Evolutionary conservation across 2,329 filamentous ascomycete genomes (phyloP).

Genomic region (Gnomoniopsis sp.): DNA sequence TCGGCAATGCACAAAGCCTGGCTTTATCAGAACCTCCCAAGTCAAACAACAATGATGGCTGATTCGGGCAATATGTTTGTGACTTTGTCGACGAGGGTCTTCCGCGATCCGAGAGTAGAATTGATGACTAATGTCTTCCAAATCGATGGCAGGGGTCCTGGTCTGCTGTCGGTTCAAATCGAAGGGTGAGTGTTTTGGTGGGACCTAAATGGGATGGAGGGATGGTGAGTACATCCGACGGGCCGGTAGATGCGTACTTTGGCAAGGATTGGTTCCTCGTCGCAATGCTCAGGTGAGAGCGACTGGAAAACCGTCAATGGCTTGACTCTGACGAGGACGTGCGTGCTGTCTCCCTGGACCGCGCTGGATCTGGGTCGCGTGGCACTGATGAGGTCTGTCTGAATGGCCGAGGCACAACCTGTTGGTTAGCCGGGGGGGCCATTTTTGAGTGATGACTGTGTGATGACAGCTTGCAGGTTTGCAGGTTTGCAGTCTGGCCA

Average conservation of each 20-base stretch:
- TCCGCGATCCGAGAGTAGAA: no score
- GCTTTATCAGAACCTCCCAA: no score
- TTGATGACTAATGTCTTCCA: neutral
- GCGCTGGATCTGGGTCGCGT: neutral
- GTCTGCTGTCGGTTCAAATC: no score
- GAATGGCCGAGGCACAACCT: neutral
- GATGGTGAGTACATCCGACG: neutral
- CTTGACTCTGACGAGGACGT: neutral
- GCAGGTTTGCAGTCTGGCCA: neutral
- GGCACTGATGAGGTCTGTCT: neutral
- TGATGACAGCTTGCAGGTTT: constrained; percentile 4
- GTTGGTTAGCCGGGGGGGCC: neutral
- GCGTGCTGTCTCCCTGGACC: neutral
- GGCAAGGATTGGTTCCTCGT: neutral
- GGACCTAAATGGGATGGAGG: neutral
- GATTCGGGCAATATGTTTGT: neutral
- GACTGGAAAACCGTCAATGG: neutral
- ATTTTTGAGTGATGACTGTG: constrained; percentile 6
- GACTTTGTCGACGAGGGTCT: neutral
- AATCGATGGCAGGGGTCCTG: neutral
- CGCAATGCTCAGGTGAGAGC: neutral
- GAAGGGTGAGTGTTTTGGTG: no score
- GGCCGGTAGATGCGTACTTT: neutral
- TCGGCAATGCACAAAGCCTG: neutral
- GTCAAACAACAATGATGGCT: no score